Evolutionary conservation across 768 basidiomycete genomes (phyloP), one percentile per base, ranked within the genome.

Genomic region (Boletellus ananiceps): DNA sequence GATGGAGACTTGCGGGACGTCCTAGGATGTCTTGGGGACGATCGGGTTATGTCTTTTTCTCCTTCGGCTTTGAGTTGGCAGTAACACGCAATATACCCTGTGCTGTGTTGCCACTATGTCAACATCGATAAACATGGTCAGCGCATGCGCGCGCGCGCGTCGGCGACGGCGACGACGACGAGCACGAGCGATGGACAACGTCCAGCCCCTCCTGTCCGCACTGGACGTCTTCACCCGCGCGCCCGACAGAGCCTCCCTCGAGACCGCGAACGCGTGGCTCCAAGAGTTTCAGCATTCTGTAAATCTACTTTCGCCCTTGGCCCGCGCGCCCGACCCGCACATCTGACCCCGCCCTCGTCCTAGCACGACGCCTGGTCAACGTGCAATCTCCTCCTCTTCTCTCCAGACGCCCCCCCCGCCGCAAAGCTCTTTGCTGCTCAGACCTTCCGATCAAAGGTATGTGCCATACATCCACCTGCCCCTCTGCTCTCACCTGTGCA

Each of bases 271-370:
- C 73, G 72, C 82, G 58, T 97, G 93, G 93, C 84, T 99, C 55
- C 88, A 93, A 74, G 93, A 94, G 70, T 99, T 98, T 69, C 95
- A 99, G 75, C 94, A 97, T 77, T 94, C 92, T 76, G 95, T 97
- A 84, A 87, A 83, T 88, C 76, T 74, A 74, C 71, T 82, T 82
- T 83, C 82, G 77, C 80, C 78, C 81, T 71, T 81, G 79, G 82
- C 62, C 65, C 65, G 57, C 49, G 57, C 65, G 74, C 78, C 76
- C 69, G 75, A 70, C 72, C 74, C 60, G 75, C 75, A 69, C 76
- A 75, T 84, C 84, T 86, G 76, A 87, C 81, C 68, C 66, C 75
- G 70, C 71, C 72, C 73, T 75, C 72, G 76, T 76, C 75, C 71
- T 80, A 99, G 96, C 79, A 83, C 68, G 92, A 96, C 70, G 94